Percentiles rank a stretch among this genome's conserved stretches.
Evolutionary conservation across 2,329 filamentous ascomycete species (phyloP).

Genomic region (Madurella mycetomatis): DNA sequence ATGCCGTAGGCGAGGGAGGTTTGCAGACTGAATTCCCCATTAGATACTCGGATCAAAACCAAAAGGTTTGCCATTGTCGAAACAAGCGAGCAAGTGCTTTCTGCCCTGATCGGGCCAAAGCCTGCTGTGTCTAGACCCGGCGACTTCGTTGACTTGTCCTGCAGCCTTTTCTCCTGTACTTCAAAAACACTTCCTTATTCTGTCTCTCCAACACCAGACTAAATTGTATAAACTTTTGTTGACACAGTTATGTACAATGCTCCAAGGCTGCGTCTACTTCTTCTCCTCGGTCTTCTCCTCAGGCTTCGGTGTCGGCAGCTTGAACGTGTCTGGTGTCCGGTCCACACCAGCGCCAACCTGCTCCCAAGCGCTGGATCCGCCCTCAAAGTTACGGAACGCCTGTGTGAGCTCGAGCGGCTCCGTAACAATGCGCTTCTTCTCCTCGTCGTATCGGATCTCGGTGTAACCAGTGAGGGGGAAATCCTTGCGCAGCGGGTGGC

Average conservation of each 20-base stretch:
- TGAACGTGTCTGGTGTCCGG: slow-evolving; percentile 81
- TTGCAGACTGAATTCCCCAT: too few relatives aligned
- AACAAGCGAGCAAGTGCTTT: too few relatives aligned
- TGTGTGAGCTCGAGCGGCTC: slow-evolving; percentile 97
- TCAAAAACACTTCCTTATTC: too few relatives aligned
- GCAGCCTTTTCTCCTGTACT: background rate
- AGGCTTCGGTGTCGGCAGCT: slow-evolving; percentile 90
- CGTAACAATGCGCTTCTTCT: slow-evolving; percentile 99
- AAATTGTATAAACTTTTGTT: slow-evolving; percentile 11
- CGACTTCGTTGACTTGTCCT: background rate
- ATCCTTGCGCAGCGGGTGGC: slow-evolving; percentile 94
- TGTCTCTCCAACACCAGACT: background rate
- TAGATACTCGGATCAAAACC: too few relatives aligned
- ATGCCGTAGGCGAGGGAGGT: too few relatives aligned
- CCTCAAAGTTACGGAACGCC: slow-evolving; percentile 97
- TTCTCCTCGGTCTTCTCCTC: slow-evolving; percentile 91
- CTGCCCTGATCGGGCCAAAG: too few relatives aligned
- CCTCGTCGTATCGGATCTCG: slow-evolving; percentile 95
- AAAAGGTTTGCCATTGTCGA: too few relatives aligned
- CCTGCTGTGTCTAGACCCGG: too few relatives aligned
- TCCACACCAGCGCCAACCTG: slow-evolving; percentile 65
- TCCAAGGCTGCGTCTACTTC: slow-evolving; percentile 56
- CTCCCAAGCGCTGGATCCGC: slow-evolving; percentile 69
- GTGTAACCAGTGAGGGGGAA: slow-evolving; percentile 98
- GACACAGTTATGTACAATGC: slow-evolving; percentile 23